Conservation (phyloP, 345 rosid species). For the Trapa bicornis region DNA sequence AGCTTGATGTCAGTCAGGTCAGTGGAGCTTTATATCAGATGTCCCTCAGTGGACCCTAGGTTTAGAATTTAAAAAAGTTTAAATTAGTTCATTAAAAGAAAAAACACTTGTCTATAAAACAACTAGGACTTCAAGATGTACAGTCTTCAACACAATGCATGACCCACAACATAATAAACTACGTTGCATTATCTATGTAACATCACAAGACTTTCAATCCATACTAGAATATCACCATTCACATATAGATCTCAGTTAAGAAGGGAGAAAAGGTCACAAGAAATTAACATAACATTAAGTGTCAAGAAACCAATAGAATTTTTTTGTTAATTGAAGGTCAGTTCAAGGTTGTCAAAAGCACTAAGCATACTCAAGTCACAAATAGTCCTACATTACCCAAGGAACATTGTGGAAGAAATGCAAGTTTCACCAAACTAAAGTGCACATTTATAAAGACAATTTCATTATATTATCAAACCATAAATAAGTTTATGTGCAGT, state of each 20-base stretch:
- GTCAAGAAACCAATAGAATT: neutral
- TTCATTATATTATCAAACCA: too few species aligned
- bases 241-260: neutral
- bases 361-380: too few species aligned
- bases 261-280: too few species aligned
- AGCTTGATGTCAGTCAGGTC: neutral
- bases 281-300: too few species aligned
- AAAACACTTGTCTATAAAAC: neutral
- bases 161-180: neutral
- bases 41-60: neutral
- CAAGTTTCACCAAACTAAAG: too few species aligned
- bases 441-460: too few species aligned
- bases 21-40: constrained; percentile 1
- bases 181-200: neutral
- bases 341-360: too few species aligned
- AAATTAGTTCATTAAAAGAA: neutral
- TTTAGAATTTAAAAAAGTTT: neutral
- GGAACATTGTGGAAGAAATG: too few species aligned
- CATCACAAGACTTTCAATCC: neutral
- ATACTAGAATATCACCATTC: neutral
- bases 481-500: too few species aligned
- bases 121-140: neutral
- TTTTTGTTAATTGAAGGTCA: neutral
- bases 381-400: too few species aligned
- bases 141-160: too few species aligned